Conservation (phyloP, 202 grass and related monocot species). For the Panicum virgatum region DNA sequence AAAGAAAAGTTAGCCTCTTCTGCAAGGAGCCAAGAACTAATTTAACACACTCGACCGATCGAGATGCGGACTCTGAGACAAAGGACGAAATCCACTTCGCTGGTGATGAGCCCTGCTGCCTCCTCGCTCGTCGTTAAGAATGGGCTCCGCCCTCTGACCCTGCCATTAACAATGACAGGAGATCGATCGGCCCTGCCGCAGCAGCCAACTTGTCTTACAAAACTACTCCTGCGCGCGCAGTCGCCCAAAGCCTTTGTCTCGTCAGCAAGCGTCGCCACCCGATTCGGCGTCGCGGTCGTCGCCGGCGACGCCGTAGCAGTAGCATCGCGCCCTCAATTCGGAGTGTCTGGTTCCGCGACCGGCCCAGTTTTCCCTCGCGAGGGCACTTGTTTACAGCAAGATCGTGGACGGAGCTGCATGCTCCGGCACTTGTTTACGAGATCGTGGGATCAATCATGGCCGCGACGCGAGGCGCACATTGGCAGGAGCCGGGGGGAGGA, state of each 20-base stretch:
- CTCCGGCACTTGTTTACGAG: too few relatives aligned
- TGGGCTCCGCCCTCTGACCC: not conserved
- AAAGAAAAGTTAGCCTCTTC: not conserved
- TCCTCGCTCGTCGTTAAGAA: not conserved
- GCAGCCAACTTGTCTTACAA: too few relatives aligned
- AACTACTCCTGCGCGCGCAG: too few relatives aligned
- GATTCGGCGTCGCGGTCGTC: not conserved
- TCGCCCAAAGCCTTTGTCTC: not conserved
- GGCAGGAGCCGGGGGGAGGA: constrained; percentile 14
- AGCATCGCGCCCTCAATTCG: constrained; percentile 4
- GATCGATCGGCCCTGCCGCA: not conserved
- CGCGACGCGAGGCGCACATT: not conserved
- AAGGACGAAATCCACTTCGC: not conserved
- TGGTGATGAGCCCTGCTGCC: not conserved
- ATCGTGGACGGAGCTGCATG: too few relatives aligned
- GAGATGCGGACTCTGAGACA: not conserved
- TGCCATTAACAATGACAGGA: constrained; percentile 14
- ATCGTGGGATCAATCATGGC: constrained; percentile 35
- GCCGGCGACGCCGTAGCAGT: not conserved
- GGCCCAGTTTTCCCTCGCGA: not conserved
- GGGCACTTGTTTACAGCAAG: constrained; percentile 11
- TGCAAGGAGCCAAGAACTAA: not conserved
- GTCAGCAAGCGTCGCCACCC: constrained; percentile 16
- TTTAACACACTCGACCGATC: not conserved
- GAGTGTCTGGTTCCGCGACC: not conserved